Conservation (phyloP, 371 early-diverging fungal genomes). For the Parasitella parasitica region DNA sequence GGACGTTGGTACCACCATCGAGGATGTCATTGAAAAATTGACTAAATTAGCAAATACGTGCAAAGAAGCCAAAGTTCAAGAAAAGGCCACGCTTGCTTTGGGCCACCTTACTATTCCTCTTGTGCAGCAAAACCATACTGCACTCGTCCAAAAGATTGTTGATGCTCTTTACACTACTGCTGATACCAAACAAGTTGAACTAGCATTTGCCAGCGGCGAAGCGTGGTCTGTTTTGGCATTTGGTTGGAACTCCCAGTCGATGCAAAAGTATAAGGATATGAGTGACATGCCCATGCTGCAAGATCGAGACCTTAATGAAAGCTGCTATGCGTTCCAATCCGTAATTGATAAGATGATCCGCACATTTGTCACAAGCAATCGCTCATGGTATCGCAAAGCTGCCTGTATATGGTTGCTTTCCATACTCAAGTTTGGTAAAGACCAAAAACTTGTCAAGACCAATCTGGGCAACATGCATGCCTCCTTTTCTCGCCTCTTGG, state of each 20-base stretch:
- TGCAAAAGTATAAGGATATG: conserved; percentile 68
- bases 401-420: conserved; percentile 86
- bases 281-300: conserved; percentile 40
- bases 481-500: conserved; percentile 74
- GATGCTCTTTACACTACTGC: conserved; percentile 65
- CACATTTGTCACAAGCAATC: conserved; percentile 48
- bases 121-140: conserved; percentile 14
- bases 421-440: conserved; percentile 76
- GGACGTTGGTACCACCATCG: conserved; percentile 25
- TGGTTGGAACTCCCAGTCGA: conserved; percentile 72
- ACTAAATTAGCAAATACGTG: conserved; percentile 46
- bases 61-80: conserved; percentile 77
- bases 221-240: conserved; percentile 67
- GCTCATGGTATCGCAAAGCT: conserved; percentile 72
- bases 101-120: conserved; percentile 68
- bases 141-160: conserved; percentile 38
- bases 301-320: not conserved
- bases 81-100: conserved; percentile 67
- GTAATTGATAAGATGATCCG: conserved; percentile 58
- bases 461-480: conserved; percentile 63
- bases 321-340: conserved; percentile 23
- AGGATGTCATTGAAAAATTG: conserved; percentile 48
- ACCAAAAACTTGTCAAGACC: conserved; percentile 42
- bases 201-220: conserved; percentile 85
- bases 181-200: conserved; percentile 76